Evolutionary conservation across 192 early-diverging fungal genomes (phyloP).

Genomic region (Umbelopsis sp.): DNA sequence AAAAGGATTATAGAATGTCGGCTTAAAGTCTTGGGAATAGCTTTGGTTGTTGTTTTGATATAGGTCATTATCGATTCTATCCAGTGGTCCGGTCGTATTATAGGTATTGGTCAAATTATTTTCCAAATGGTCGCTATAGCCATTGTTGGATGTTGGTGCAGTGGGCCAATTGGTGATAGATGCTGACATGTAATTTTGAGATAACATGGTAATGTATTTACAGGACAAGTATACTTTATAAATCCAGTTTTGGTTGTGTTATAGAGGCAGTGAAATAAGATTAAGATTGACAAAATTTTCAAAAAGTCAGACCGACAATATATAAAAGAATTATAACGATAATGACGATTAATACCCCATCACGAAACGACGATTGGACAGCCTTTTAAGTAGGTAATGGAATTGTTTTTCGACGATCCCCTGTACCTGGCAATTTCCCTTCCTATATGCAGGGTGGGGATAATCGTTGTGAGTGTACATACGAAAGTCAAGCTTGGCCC

Average conservation of each 20-base stretch:
- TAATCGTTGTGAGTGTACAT: neutral
- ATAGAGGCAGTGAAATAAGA: too few species aligned
- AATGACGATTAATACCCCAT: too few species aligned
- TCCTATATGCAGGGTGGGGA: conserved; percentile 15
- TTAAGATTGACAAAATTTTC: too few species aligned
- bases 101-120: neutral
- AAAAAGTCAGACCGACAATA: too few species aligned
- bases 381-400: neutral
- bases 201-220: too few species aligned
- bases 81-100: conserved; percentile 3
- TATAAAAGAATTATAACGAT: too few species aligned
- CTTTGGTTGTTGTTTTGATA: neutral
- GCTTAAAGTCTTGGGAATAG: conserved; percentile 51
- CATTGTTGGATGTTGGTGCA: too few species aligned
- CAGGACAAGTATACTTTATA: too few species aligned
- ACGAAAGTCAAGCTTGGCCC: neutral
- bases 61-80: neutral
- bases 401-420: neutral
- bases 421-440: conserved; percentile 13
- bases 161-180: too few species aligned
- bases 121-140: neutral
- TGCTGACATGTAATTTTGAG: too few species aligned
- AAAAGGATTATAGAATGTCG: conserved; percentile 76
- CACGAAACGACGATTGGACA: too few species aligned
- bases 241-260: too few species aligned